phyloP scores from a whole-genome alignment of 257 asterid genomes.

The Plectranthus barbatus region DNA sequence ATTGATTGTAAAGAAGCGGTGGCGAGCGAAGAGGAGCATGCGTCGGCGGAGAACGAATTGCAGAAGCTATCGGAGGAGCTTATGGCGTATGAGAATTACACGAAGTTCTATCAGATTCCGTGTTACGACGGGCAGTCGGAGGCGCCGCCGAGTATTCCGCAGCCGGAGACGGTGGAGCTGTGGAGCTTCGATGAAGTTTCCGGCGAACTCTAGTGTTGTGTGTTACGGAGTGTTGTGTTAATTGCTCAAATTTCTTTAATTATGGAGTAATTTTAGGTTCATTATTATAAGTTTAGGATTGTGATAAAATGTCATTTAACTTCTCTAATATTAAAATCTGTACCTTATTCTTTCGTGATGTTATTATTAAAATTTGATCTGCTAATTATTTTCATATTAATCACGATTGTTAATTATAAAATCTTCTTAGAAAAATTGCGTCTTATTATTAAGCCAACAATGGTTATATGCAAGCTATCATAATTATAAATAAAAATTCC shows the following conservation, averaged over 20 bases:
- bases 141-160: conserved; percentile 23
- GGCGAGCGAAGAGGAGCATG: too few relatives aligned
- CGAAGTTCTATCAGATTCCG: conserved; percentile 81
- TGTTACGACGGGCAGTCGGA: conserved; percentile 69
- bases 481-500: too few relatives aligned
- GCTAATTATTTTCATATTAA: too few relatives aligned
- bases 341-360: too few relatives aligned
- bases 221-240: neutral
- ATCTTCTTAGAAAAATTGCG: too few relatives aligned
- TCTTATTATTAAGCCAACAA: too few relatives aligned
- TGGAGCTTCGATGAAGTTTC: conserved; percentile 70
- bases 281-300: neutral
- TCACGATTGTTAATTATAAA: too few relatives aligned
- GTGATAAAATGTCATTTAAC: neutral
- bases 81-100: conserved; percentile 66
- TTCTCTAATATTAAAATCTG: too few relatives aligned
- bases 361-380: too few relatives aligned
- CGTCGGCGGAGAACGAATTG: conserved; percentile 23
- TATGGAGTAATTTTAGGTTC: neutral
- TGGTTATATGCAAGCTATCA: too few relatives aligned
- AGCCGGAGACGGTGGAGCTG: conserved; percentile 46
- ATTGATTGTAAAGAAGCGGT: neutral
- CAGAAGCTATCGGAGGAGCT: conserved; percentile 68
- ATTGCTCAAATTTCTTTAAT: neutral
- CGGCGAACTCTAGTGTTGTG: neutral